Conservation (phyloP, 2,329 filamentous ascomycete species). For the Colletotrichum cordylinicola region DNA sequence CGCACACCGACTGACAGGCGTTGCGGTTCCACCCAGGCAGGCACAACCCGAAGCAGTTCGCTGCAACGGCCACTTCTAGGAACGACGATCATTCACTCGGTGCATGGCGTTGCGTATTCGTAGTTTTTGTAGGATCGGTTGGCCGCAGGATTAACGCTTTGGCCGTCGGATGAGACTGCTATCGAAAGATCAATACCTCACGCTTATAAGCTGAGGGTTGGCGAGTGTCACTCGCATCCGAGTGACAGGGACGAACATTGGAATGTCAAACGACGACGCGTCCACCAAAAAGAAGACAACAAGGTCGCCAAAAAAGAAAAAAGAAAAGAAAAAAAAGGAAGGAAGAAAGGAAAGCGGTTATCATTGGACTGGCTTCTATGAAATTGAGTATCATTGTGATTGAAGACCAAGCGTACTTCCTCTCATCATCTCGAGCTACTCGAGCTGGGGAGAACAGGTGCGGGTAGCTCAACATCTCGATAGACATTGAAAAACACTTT, state of each 20-base stretch:
- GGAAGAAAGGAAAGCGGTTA: background rate
- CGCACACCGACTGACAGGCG: background rate
- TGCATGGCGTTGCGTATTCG: background rate
- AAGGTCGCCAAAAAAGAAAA: background rate
- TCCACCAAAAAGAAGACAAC: background rate
- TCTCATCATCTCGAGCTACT: background rate
- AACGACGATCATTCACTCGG: background rate
- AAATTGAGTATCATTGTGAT: background rate
- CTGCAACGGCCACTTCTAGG: background rate
- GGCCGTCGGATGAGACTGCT: background rate
- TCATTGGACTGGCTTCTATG: background rate
- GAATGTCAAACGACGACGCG: background rate
- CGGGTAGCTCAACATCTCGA: background rate
- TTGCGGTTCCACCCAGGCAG: background rate
- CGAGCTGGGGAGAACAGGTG: background rate
- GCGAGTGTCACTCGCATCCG: background rate
- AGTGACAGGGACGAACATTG: background rate
- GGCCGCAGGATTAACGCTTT: background rate
- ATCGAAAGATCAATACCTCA: background rate
- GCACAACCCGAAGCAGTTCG: background rate
- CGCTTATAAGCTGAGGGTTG: background rate
- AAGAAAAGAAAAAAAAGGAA: no score
- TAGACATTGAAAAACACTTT: background rate
- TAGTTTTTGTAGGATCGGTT: background rate
- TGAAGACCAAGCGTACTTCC: background rate